These are phyloP conservation scores for Bacterosira constricta DNA, from an alignment of 108 stramenopile genomes.

Conservation along the genomic window DNA sequence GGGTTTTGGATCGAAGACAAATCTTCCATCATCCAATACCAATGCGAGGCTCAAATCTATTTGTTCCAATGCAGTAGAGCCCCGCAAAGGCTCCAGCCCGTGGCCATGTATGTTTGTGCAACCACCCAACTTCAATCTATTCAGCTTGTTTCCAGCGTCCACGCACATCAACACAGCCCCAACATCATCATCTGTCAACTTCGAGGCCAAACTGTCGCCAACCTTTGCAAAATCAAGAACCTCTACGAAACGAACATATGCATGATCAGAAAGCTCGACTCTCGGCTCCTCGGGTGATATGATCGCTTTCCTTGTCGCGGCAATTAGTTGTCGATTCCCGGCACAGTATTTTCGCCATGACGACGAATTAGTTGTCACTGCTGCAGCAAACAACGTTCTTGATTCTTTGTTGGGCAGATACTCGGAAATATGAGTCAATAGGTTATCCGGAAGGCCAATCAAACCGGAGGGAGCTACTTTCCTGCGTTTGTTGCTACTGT, in stretches of 20 bases:
- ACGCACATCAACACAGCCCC: conserved; percentile 1
- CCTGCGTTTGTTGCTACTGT: too few species aligned
- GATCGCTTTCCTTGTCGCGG: background rate
- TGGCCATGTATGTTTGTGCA: background rate
- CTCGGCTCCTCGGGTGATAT: background rate
- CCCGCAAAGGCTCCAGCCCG: conserved; percentile 14
- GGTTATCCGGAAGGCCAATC: background rate
- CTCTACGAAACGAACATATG: too few species aligned
- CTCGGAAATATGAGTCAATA: background rate
- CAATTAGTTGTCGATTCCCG: background rate
- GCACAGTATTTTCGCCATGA: background rate
- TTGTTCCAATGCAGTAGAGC: conserved; percentile 7
- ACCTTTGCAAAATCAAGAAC: conserved; percentile 7
- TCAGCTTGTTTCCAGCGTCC: background rate
- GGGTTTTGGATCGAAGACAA: background rate
- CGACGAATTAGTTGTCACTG: background rate
- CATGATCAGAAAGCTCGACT: background rate
- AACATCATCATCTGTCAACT: conserved; percentile 15
- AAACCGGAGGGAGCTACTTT: too few species aligned
- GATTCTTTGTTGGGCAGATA: background rate
- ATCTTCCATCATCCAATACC: too few species aligned
- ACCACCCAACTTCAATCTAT: conserved; percentile 1
- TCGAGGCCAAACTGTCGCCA: background rate
- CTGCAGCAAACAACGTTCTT: background rate
- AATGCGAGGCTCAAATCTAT: conserved; percentile 13